phyloP scores from a whole-genome alignment of 2,329 filamentous ascomycete genomes.

The Biscogniauxia sp. region DNA sequence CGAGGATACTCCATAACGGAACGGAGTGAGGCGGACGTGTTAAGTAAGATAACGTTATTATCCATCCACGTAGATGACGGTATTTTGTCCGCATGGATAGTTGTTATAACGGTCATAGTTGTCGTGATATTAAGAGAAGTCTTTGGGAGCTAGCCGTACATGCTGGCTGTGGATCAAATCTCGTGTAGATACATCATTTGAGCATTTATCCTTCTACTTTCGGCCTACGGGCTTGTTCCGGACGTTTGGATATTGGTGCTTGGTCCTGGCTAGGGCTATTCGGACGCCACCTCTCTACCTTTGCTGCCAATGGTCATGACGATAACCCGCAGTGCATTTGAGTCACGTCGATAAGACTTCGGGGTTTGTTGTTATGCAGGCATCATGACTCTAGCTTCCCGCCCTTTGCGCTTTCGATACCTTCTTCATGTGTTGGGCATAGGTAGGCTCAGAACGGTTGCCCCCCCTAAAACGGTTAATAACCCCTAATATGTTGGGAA shows the following conservation, averaged over 20 bases:
- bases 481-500: background rate
- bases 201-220: background rate
- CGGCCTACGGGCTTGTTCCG: background rate
- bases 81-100: background rate
- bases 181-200: background rate
- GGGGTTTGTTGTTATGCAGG: background rate
- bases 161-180: background rate
- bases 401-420: background rate
- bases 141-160: background rate
- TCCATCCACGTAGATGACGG: background rate
- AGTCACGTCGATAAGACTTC: background rate
- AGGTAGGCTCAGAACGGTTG: background rate
- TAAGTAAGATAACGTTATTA: background rate
- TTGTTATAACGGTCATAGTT: background rate
- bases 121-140: background rate
- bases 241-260: background rate
- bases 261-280: background rate
- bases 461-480: background rate
- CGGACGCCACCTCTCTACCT: background rate
- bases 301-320: background rate
- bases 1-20: background rate
- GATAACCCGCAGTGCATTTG: background rate
- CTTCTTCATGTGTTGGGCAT: background rate
- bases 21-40: background rate
- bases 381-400: background rate